A percentile compares a stretch with the other conserved stretches of the same genome.
Conservation (phyloP, 495 filamentous ascomycete species). For the Penicillium verhagenii region DNA sequence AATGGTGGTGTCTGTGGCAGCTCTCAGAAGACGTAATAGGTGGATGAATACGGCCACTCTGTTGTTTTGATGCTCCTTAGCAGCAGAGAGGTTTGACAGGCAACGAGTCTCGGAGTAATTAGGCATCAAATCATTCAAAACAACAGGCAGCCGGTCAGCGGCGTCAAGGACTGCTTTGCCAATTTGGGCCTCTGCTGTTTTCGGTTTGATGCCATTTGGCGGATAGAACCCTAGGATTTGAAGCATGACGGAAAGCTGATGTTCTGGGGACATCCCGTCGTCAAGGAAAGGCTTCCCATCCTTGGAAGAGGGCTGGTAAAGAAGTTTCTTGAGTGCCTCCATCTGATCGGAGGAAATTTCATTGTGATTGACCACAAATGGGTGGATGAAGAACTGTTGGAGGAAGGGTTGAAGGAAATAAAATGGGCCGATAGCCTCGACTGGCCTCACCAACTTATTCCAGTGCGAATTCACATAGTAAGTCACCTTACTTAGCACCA, state of each 20-base stretch:
- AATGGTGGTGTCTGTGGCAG: background rate
- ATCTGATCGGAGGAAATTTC: background rate
- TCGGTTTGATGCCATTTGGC: constrained; percentile 2
- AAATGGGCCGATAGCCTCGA: constrained; percentile 38
- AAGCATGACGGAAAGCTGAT: constrained; percentile 3
- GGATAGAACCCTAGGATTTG: background rate
- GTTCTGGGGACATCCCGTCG: background rate
- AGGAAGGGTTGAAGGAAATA: constrained; percentile 42
- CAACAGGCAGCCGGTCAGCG: background rate
- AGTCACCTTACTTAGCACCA: constrained; percentile 47
- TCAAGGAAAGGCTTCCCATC: background rate
- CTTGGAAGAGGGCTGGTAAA: background rate
- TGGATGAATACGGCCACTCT: background rate
- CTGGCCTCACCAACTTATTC: constrained; percentile 31
- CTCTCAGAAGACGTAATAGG: background rate
- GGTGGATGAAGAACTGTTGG: constrained; percentile 22
- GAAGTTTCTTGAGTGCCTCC: background rate
- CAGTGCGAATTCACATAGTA: constrained; percentile 44
- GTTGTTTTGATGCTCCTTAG: background rate
- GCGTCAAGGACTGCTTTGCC: constrained; percentile 5
- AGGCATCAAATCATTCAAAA: background rate
- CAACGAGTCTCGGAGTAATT: background rate
- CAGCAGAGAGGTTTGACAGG: background rate
- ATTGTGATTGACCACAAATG: constrained; percentile 14
- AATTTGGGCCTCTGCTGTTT: constrained; percentile 2